Conservation (phyloP, 345 rosid species). For the Combretum micranthum region DNA sequence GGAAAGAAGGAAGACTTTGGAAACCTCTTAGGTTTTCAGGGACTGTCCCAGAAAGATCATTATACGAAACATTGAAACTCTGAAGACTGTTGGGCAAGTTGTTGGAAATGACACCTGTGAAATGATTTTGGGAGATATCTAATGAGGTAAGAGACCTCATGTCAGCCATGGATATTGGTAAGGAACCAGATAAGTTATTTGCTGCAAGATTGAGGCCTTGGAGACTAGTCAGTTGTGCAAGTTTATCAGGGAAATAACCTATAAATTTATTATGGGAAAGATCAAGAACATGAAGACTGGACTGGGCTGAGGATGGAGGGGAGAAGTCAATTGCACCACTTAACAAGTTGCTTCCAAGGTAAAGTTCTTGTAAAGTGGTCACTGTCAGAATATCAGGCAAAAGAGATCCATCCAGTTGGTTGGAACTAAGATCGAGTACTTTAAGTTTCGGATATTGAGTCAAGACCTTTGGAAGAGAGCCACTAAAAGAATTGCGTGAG, state of each 20-base stretch:
- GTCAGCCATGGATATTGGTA: conserved; percentile 71
- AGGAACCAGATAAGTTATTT: conserved; percentile 77
- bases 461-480: conserved; percentile 58
- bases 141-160: conserved; percentile 54
- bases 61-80: conserved; percentile 71
- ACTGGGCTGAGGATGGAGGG: conserved; percentile 29
- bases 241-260: conserved; percentile 64
- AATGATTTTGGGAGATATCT: conserved; percentile 72
- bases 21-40: conserved; percentile 77
- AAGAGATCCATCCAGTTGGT: conserved; percentile 60
- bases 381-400: conserved; percentile 50
- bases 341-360: conserved; percentile 60
- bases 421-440: conserved; percentile 82
- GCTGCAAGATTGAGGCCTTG: conserved; percentile 69
- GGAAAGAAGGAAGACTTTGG: conserved; percentile 75
- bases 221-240: conserved; percentile 60
- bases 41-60: conserved; percentile 83
- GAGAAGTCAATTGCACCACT: conserved; percentile 50
- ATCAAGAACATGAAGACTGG: conserved; percentile 62
- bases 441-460: conserved; percentile 66
- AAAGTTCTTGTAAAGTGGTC: conserved; percentile 68
- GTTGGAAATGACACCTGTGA: conserved; percentile 70
- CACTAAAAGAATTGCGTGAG: conserved; percentile 65
- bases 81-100: conserved; percentile 54
- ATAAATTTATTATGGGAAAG: conserved; percentile 68